Conservation (phyloP, 2,329 filamentous ascomycete genomes). For the Huntiella omanensis region DNA sequence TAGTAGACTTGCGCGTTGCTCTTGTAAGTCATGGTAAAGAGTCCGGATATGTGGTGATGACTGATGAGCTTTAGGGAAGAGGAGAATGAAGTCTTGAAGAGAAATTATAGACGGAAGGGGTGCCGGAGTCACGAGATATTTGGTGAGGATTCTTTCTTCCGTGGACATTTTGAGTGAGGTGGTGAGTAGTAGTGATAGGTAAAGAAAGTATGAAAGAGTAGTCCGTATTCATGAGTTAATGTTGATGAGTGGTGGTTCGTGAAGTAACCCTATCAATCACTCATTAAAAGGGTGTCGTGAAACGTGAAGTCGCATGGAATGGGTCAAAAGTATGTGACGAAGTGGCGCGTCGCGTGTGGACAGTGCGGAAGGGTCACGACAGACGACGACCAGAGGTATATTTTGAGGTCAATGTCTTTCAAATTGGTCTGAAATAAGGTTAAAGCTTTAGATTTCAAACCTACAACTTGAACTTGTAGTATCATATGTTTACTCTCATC, state of each 20-base stretch:
- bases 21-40: constrained; percentile 64
- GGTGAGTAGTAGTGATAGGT: background rate
- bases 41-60: constrained; percentile 44
- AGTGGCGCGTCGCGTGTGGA: constrained; percentile 5
- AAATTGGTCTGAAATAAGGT: too few species aligned
- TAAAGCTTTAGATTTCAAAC: too few species aligned
- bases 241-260: background rate
- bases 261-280: constrained; percentile 1
- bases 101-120: constrained; percentile 55
- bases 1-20: constrained; percentile 48
- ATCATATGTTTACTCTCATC: too few species aligned
- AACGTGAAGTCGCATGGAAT: background rate
- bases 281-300: background rate
- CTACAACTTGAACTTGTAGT: too few species aligned
- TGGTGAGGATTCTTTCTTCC: constrained; percentile 55
- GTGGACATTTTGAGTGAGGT: constrained; percentile 37
- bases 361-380: constrained; percentile 1
- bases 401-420: too few species aligned
- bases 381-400: too few species aligned
- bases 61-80: constrained; percentile 53
- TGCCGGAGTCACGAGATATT: constrained; percentile 62
- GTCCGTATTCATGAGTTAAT: background rate
- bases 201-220: background rate
- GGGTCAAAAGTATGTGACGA: constrained; percentile 6
- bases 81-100: constrained; percentile 52